Conservation (phyloP, 768 basidiomycete species). For the Xerocomus potaroensis region DNA sequence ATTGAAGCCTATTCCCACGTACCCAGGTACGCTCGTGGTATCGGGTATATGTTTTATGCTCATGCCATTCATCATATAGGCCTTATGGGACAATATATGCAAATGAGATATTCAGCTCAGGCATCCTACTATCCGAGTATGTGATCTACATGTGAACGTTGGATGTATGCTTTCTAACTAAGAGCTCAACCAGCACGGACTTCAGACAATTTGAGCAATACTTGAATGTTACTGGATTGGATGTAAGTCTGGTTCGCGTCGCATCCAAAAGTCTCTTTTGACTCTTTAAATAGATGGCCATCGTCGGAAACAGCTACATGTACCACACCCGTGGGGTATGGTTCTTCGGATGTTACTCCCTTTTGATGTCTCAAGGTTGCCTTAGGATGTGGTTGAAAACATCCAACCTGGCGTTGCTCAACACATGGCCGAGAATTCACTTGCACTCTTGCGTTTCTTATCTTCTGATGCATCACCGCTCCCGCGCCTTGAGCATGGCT, state of each 20-base stretch:
- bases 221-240: slow-evolving; percentile 84
- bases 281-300: slow-evolving; percentile 62
- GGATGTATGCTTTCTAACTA: slow-evolving; percentile 8
- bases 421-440: slow-evolving; percentile 87
- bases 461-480: slow-evolving; percentile 67
- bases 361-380: neutral
- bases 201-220: slow-evolving; percentile 93
- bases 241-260: slow-evolving; percentile 45
- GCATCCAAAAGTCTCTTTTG: neutral
- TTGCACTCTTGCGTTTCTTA: slow-evolving; percentile 73
- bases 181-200: slow-evolving; percentile 62
- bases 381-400: slow-evolving; percentile 70
- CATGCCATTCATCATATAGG: slow-evolving; percentile 31
- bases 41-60: neutral
- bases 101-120: slow-evolving; percentile 89
- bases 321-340: slow-evolving; percentile 87
- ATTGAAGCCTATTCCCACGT: slow-evolving; percentile 84
- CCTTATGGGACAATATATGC: slow-evolving; percentile 89
- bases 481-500: slow-evolving; percentile 53
- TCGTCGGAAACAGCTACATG: slow-evolving; percentile 88
- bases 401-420: slow-evolving; percentile 81
- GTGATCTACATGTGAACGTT: slow-evolving; percentile 9
- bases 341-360: neutral
- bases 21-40: slow-evolving; percentile 49
- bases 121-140: slow-evolving; percentile 86